phyloP scores from a whole-genome alignment of 2,329 filamentous ascomycete species.

The Monosporascus sp. region DNA sequence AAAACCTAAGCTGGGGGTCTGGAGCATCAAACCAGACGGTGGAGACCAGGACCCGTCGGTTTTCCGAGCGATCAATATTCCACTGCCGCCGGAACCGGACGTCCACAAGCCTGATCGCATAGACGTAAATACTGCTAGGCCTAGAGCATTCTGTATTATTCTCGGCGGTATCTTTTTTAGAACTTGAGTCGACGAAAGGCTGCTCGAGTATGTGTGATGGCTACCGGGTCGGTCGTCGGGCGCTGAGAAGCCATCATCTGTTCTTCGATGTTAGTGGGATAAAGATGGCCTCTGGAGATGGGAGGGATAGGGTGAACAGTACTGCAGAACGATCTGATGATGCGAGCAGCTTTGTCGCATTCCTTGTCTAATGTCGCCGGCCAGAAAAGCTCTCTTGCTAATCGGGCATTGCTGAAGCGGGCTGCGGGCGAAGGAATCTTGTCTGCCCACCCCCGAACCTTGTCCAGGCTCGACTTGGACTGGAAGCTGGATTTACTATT shows the following conservation, averaged over 20 bases:
- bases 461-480: slow-evolving; percentile 26
- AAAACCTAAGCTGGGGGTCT: slow-evolving; percentile 85
- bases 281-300: slow-evolving; percentile 7
- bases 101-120: slow-evolving; percentile 93
- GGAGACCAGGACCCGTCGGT: slow-evolving; percentile 88
- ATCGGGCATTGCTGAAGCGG: slow-evolving; percentile 56
- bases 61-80: slow-evolving; percentile 76
- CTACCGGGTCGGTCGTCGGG: slow-evolving; percentile 32
- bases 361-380: slow-evolving; percentile 81
- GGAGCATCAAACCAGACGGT: slow-evolving; percentile 83
- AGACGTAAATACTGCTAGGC: slow-evolving; percentile 88
- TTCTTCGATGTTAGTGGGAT: slow-evolving; percentile 4
- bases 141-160: slow-evolving; percentile 84
- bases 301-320: slow-evolving; percentile 29
- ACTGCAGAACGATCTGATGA: slow-evolving; percentile 88
- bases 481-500: slow-evolving; percentile 31
- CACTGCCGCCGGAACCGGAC: slow-evolving; percentile 84
- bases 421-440: slow-evolving; percentile 59
- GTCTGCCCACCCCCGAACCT: slow-evolving; percentile 40
- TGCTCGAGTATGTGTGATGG: slow-evolving; percentile 24
- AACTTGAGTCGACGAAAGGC: slow-evolving; percentile 49
- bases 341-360: slow-evolving; percentile 85
- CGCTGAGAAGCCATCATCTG: slow-evolving; percentile 53
- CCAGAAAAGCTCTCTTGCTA: slow-evolving; percentile 76
- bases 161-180: slow-evolving; percentile 78